Evolutionary conservation across 768 basidiomycete species (phyloP), one percentile per base, ranked within the genome.

Genomic region (Termitomyces sp.): DNA sequence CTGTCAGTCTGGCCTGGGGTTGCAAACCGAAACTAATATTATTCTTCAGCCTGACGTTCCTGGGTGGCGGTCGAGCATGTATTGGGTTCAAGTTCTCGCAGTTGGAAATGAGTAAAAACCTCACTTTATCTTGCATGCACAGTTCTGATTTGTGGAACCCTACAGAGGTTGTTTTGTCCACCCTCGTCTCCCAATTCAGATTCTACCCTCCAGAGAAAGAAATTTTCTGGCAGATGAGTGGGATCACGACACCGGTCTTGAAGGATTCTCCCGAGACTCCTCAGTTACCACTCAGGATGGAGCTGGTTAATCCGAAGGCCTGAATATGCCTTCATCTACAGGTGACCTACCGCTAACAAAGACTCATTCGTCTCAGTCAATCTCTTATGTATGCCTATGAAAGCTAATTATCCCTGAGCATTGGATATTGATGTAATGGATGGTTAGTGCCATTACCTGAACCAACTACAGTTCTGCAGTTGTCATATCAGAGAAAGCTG

Each of bases 31-130:
- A 18, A 51, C 26, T 51, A 26, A 51, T 37, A 12, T 24, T 22
- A 22, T 34, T 26, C 33, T 50, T 10, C 24, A 51, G 50, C 8
- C 33, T 51, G 34, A 51, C 50, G 22, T 51, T 51, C 50, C 34
- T 51, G 2, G 50, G 50, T 2, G 50, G 50, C 10, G 50, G 50
- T 36, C 50, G 50, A 24, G 50, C 50, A 6, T 51, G 50, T 36
- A 51, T 51, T 24, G 50, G 50, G 1, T 51, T 51, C 5, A 51
- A 51, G 26, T 51, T 51, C 26, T 51, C 51, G 18, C 51, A 51
- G 24, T 39, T 51, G 51, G 51, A 51, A 51, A 51, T 51, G 51
- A 51, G 51, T 51, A 51, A n/a, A n/a, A 37, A 18, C 41, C 26
- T 8, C 31, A 13, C 24, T 24, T 24, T 20, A 28, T 28, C 24